Percentiles rank a stretch among this genome's conserved stretches.
phyloP scores from a whole-genome alignment of 768 basidiomycete species.

The Lepiota venenata region DNA sequence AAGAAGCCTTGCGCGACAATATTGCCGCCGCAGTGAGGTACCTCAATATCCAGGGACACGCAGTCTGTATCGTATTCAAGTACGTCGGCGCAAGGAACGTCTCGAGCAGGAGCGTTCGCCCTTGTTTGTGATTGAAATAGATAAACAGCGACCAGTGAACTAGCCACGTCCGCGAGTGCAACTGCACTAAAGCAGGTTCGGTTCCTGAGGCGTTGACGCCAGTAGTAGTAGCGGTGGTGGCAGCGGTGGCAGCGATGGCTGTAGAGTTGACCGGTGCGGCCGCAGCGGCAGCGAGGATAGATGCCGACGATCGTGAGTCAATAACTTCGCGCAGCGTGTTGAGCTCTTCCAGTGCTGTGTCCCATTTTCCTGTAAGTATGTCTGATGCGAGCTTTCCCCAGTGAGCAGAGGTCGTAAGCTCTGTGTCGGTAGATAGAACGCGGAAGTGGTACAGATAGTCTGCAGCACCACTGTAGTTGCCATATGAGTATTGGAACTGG shows the following conservation, averaged over 20 bases:
- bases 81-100: constrained; percentile 96
- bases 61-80: constrained; percentile 97
- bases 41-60: constrained; percentile 90
- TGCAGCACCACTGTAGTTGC: constrained; percentile 94
- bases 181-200: constrained; percentile 76
- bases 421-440: constrained; percentile 89
- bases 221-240: too few species aligned
- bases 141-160: constrained; percentile 98
- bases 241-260: too few species aligned
- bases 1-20: constrained; percentile 76
- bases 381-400: constrained; percentile 99
- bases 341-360: constrained; percentile 91
- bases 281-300: constrained; percentile 36
- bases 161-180: constrained; percentile 95
- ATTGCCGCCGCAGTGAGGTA: constrained; percentile 94
- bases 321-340: constrained; percentile 92
- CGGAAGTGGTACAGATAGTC: constrained; percentile 99
- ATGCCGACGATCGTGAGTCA: constrained; percentile 68
- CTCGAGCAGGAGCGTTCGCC: constrained; percentile 89
- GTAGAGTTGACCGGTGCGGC: constrained; percentile 21
- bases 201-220: constrained; percentile 22
- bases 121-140: constrained; percentile 95
- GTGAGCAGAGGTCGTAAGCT: constrained; percentile 93
- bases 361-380: constrained; percentile 94
- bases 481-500: constrained; percentile 98